Evolutionary conservation across 192 early-diverging fungal genomes (phyloP), one percentile per base, ranked within the genome.

Genomic region (Cetraspora pellucida): DNA sequence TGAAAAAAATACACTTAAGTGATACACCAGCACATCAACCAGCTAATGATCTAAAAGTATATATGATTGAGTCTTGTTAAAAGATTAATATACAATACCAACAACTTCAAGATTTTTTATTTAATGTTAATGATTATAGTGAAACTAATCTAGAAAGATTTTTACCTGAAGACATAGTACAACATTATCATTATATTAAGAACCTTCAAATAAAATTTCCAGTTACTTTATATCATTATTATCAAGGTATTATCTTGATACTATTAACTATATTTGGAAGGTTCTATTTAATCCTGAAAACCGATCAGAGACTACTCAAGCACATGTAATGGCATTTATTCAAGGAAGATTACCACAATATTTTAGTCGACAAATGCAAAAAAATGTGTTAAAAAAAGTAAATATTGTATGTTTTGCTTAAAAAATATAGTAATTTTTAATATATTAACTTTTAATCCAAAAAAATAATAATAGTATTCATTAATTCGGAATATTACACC

Each of bases 191-290:
- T 59, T 59, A 27, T 23, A 59, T 59, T 59, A 59, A 23, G 6
- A 13, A 23, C 10, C 57, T 59, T 59, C 23, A 59, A 25, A 59
- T 59, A 0, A 19, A 59, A 23, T 28, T 59, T 59, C 21, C 57
- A 5, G 57, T 59, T 59, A 59, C 57, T 27, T 59, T 59, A 27
- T 59, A 59, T 59, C 57, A 11, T 0, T 59, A 59, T 59, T 59
- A 59, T 11, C 23, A 59, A 28, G 57, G 57, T 2, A 59, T 59
- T 59, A 59, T 27, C 57, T 59, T 59, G 7, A 21, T 25, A 59
- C 21, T 1, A 27, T 59, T 59, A 59, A 59, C n/a, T 59, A 59
- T 59, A 59, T 59, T 2, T 59, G 23, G 23, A 59, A 59, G 9
- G 6, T 59, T 59, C 7, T 10, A 59, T 5, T 11, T 59, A 23